Conservation (phyloP, 495 filamentous ascomycete genomes). For the Tuber brumale region DNA sequence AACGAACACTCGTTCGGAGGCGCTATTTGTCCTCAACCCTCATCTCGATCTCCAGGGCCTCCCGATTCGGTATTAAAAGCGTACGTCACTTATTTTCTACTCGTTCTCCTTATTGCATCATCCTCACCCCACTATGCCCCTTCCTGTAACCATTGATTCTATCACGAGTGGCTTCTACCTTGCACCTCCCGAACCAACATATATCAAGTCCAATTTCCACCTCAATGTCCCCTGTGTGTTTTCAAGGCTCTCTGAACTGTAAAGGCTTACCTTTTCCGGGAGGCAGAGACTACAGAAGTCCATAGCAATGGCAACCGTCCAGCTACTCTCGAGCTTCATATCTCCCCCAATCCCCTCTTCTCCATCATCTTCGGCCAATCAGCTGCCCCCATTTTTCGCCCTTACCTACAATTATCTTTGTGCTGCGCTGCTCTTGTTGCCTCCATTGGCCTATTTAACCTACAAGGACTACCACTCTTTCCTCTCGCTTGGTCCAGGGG, state of each 20-base stretch:
- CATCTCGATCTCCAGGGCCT: neutral
- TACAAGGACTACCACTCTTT: conserved; percentile 72
- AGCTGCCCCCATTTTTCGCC: conserved; percentile 23
- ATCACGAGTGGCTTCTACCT: neutral
- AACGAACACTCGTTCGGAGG: neutral
- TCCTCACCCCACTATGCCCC: conserved; percentile 7
- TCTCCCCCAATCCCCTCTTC: conserved; percentile 31
- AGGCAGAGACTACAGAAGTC: neutral
- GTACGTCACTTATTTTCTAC: conserved; percentile 22
- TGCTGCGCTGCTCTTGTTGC: conserved; percentile 25
- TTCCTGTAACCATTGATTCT: neutral
- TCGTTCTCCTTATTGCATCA: conserved; percentile 20
- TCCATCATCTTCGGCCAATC: conserved; percentile 17
- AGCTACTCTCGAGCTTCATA: conserved; percentile 29
- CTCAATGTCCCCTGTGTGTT: neutral
- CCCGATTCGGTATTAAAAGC: neutral
- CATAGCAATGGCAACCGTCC: conserved; percentile 26
- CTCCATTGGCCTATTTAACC: conserved; percentile 49
- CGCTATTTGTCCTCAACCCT: neutral
- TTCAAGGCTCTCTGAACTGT: neutral
- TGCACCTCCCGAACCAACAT: neutral
- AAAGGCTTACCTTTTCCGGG: conserved; percentile 18
- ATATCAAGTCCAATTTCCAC: neutral
- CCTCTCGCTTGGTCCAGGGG: conserved; percentile 70
- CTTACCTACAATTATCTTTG: conserved; percentile 24